Conservation (phyloP, 148 eudicot genomes). For the Agrostemma githago region DNA sequence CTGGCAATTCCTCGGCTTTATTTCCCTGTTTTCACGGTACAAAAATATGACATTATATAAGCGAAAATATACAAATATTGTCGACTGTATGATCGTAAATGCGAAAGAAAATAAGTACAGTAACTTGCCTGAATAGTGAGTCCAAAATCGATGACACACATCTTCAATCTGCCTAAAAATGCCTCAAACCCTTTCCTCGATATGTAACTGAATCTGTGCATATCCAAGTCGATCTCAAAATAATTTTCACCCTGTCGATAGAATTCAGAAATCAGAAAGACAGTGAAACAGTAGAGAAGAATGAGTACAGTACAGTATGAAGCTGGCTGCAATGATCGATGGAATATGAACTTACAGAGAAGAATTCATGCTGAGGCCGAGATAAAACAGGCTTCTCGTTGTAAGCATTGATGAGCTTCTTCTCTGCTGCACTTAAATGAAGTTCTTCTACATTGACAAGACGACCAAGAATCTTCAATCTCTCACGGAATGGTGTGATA, state of each 20-base stretch:
- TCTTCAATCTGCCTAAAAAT: constrained; percentile 69
- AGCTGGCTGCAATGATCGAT: too few species aligned
- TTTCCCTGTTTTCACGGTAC: constrained; percentile 54
- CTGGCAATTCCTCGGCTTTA: constrained; percentile 84
- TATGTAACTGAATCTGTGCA: constrained; percentile 92
- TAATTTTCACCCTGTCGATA: constrained; percentile 79
- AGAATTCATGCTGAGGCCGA: constrained; percentile 97
- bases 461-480: constrained; percentile 91
- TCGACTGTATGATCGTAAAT: not conserved
- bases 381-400: constrained; percentile 99
- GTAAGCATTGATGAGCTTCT: constrained; percentile 82
- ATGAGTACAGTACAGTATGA: too few species aligned
- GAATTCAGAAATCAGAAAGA: constrained; percentile 4
- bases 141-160: constrained; percentile 72
- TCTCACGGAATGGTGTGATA: constrained; percentile 72
- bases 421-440: constrained; percentile 67
- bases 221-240: constrained; percentile 90
- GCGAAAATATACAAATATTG: not conserved
- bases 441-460: constrained; percentile 84
- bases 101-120: not conserved
- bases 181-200: constrained; percentile 92
- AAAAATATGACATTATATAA: not conserved
- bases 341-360: constrained; percentile 41
- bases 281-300: too few species aligned
- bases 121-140: constrained; percentile 85